These are phyloP conservation scores for Euphorbia lathyris DNA, from an alignment of 345 rosid species.

Conservation along the genomic window DNA sequence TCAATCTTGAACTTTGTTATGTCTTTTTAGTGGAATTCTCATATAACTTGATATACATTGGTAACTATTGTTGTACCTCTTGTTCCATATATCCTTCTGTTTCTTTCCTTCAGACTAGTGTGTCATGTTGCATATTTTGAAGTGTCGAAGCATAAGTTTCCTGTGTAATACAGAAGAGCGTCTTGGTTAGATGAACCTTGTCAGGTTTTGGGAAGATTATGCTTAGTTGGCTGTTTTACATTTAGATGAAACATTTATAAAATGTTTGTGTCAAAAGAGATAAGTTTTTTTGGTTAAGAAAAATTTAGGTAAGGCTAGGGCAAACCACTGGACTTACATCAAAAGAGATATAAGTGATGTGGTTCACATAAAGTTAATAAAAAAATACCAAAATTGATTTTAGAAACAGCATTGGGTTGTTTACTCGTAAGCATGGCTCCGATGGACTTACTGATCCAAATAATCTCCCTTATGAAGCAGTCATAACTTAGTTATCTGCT, in stretches of 20 bases:
- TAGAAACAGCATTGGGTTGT: neutral
- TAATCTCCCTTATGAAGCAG: neutral
- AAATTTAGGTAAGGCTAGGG: too few species aligned
- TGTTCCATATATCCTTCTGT: neutral
- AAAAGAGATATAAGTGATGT: neutral
- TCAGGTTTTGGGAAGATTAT: neutral
- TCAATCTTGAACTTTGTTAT: neutral
- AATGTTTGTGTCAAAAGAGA: neutral
- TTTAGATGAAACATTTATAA: neutral
- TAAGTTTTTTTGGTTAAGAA: too few species aligned
- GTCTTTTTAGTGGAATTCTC: neutral
- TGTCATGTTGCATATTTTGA: neutral
- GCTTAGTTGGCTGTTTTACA: neutral
- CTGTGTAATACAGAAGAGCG: too few species aligned
- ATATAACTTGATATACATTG: neutral
- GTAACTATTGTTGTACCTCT: neutral
- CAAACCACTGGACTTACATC: too few species aligned
- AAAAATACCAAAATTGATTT: neutral
- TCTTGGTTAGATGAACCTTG: conserved; percentile 1
- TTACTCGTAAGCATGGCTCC: neutral
- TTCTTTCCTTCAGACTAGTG: neutral
- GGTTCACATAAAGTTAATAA: neutral
- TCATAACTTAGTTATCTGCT: too few species aligned
- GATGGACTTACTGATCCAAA: neutral
- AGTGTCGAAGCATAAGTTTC: neutral